Base-by-base conservation (phyloP, 2,329 filamentous ascomycete genomes). In the Aureobasidium sp. region DNA sequence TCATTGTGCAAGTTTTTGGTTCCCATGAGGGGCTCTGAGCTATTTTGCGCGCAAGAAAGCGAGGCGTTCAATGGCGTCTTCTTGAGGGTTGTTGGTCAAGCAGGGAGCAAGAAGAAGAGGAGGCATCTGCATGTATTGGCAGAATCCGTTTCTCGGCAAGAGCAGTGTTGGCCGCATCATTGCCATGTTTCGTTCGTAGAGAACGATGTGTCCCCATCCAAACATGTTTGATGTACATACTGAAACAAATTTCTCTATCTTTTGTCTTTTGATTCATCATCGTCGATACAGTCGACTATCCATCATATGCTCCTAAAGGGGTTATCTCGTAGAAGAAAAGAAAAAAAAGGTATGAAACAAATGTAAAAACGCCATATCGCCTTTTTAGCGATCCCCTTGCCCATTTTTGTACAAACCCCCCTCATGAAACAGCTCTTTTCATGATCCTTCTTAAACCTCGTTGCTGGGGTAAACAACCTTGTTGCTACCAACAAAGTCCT, bases 381-480 rank as follows among this genome's bases (percentile, higher is more conserved):
- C 52, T 9, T n/a, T 5, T 41, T 39, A 21, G 21, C 21, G 21
- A 37, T 21, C 21, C 21, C 29, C 53, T 3, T 6, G 8, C n/a
- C 9, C 41, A 16, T 45, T 55, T 42, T 57, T 45, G 37, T 47
- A 6, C 39, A 44, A 34, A 8, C 10, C 21, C 21, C 21, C 21
- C 3, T 34, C 50, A 41, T 30, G 45, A 21, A 34, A 55, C 2
- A 21, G 21, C 15, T 13, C 11, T 29, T 21, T 21, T 21, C 21
- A 21, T 21, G 21, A 21, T 21, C 16, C 13, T 8, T 42, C 25
- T 27, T 52, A 75, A 41, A 73, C 65, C 67, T 79, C 75, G 67
- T 83, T 83, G 63, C 79, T 82, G 25, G 80, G 80, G 70, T 84
- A 84, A 63, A 70, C 68, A 6, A 83, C 80, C 70, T 76, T 75